Base-by-base conservation (phyloP, 1,284 basidiomycete species). In the Sphaerobolus stellatus region DNA sequence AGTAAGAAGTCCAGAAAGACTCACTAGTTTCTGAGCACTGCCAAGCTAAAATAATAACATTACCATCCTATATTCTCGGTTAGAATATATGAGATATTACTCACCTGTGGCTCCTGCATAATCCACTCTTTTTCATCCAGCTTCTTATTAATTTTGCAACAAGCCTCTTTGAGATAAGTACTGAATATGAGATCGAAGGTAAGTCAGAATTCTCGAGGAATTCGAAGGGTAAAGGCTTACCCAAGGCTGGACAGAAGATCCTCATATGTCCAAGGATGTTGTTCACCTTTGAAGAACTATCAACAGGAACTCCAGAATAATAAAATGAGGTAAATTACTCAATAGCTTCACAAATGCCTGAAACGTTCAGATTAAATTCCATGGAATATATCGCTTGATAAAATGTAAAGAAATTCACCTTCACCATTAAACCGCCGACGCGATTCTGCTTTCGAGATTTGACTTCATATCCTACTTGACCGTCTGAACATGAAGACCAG, bases 81-180 rank as follows among this genome's bases (percentile, higher is more conserved):
- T 20, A 43, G 22, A 43, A n/a, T n/a, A 38, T 38, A 38, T n/a
- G n/a, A 38, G 7, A 3, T 16, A 29, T 44, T 40, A 45, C 27
- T 52, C 16, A 54, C 52, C 45, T 54, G 52, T 29, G 52, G 52
- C 38, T 54, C 52, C 27, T 54, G 52, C 45, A 54, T 48, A 27
- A 54, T 41, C 52, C 52, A 54, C 14, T 54, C 22, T 8, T 18
- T 9, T 40, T n/a, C 14, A 7, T 14, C 4, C 18, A 5, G 18
- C 2, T 7, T 29, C 3, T 25, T 48, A 28, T 54, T 54, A 16
- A 47, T 48, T 11, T 36, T 34, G 24, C 18, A 2, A 30, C 52
- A 54, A 3, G 45, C 24, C 16, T 6, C 27, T 13, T 20, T 31
- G 16, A 54, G 22, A 11, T 20, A 14, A 20, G 47, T 34, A 14